Evolutionary conservation across 306 rosid genomes (phyloP), one percentile per base, ranked within the genome.

Genomic region (Dalbergia cochinchinensis): DNA sequence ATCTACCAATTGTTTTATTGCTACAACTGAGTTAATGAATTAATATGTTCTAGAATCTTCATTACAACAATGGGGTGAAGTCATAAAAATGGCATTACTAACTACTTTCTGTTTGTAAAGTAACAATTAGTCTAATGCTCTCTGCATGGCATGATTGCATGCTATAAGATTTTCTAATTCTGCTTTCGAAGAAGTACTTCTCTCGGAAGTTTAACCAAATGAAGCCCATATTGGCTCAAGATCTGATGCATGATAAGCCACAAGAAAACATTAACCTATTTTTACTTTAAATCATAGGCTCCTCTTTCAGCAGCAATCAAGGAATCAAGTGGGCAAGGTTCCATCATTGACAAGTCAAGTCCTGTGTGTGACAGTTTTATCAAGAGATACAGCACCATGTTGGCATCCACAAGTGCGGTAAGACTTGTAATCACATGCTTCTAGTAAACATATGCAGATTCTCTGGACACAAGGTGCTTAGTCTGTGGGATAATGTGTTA

Each of bases 371-470:
- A 39, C 82, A 57, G 81, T 72, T 80, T 88, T 26, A 78, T 88
- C 75, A 86, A 73, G 88, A 82, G 84, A 87, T 85, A 82, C 87
- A 69, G 85, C 68, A 75, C 33, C 68, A 86, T 85, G 80, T 79
- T 92, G 86, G 86, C 83, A 78, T 78, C 91, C 53, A 65, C 89
- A 55, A 73, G 86, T 83, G 69, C 85, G 20, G 97, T 87, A 90
- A 78, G 97, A 69, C 73, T 63, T 67, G 44, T 60, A 62, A 68
- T 57, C n/a, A 55, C 26, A 48, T 73, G 64, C 69, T 73, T 76
- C 64, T 74, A 47, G 59, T 20, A 41, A 31, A 67, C 0, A 6
- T 61, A 6, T 39, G 41, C 47, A 35, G 41, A 81, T 45, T 72
- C 8, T 66, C 12, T 39, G 72, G 68, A 62, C 7, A 6, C 50